Evolutionary conservation across 2,329 filamentous ascomycete genomes (phyloP).

Genomic region (Scedosporium boydii): DNA sequence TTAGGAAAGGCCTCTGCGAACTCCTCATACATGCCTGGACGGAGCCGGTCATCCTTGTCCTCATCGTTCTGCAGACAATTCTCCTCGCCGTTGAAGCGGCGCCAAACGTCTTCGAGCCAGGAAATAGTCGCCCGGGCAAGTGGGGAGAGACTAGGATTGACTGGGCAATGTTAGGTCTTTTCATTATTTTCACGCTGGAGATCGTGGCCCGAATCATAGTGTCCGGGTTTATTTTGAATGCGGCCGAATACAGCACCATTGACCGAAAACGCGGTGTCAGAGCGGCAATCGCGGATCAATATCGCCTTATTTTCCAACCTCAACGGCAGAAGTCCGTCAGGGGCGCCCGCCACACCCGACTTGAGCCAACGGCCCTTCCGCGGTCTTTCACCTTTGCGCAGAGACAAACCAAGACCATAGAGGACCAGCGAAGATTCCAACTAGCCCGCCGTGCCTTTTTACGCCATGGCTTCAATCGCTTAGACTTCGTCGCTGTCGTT

Average conservation of each 20-base stretch:
- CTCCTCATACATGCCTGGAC: constrained; percentile 77
- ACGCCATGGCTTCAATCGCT: constrained; percentile 87
- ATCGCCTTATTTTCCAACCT: constrained; percentile 70
- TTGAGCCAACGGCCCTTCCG: constrained; percentile 56
- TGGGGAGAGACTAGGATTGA: constrained; percentile 68
- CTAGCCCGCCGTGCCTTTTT: constrained; percentile 87
- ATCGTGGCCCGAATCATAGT: constrained; percentile 77
- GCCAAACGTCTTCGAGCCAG: constrained; percentile 55
- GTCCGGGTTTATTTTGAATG: constrained; percentile 86
- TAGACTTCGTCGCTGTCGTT: constrained; percentile 91
- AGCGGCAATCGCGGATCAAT: constrained; percentile 66
- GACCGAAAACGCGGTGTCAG: constrained; percentile 67
- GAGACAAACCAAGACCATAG: constrained; percentile 45
- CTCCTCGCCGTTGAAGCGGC: constrained; percentile 80
- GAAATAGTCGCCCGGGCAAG: constrained; percentile 45
- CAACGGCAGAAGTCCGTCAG: constrained; percentile 62
- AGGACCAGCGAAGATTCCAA: constrained; percentile 73
- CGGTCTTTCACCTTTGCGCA: constrained; percentile 72
- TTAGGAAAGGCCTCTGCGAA: constrained; percentile 70
- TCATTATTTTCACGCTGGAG: constrained; percentile 84
- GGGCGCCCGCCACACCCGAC: constrained; percentile 34
- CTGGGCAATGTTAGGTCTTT: constrained; percentile 72
- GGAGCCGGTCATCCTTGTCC: constrained; percentile 74
- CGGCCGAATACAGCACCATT: constrained; percentile 83
- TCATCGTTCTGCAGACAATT: constrained; percentile 83